Base-by-base conservation (phyloP, 2,329 filamentous ascomycete species). In the Fusarium lateritium region DNA sequence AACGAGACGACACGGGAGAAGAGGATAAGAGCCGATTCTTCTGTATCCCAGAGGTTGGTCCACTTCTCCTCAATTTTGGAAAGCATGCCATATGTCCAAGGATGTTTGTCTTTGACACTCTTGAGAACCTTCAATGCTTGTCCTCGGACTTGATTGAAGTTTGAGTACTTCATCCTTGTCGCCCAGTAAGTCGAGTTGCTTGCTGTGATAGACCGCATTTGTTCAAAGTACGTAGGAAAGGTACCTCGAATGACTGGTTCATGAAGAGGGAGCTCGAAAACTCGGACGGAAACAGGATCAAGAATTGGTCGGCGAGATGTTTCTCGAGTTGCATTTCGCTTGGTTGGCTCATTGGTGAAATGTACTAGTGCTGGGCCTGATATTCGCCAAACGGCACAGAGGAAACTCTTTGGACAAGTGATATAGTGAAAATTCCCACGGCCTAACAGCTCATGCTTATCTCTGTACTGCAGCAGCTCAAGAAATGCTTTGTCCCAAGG, bases 401-500 rank as follows among this genome's bases (percentile, higher is more conserved):
- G 54, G 2, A 31, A 53, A 11, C 7, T 52, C 0, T 11, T 7
- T 10, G 28, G 54, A 4, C 54, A 57, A 2, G 28, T 13, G 7
- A 57, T 36, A 1, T 57, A 57, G 36, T 57, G 17, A 2, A 57
- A 57, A 7, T 57, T 53, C 14, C 9, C 2, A 4, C 38, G 22
- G 1, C 7, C n/a, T 6, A 14, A 13, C 1, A 1, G 10, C 15
- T 57, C 54, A 13, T 52, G 22, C 28, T 2, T n/a, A 7, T 57
- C 46, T 36, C 54, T 52, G 15, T 57, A 14, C 2, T 53, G 0
- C 2, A 57, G 10, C 5, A 57, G 15, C 0, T 57, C 54, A 2
- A 22, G 46, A 5, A 57, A 57, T 1, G 46, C 54, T 21, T 22
- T 34, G 2, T 57, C 54, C 54, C 54, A 57, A 3, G 54, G 54